Percentiles rank a stretch among this genome's conserved stretches.
These are phyloP conservation scores for Dissophora globulifera DNA, from an alignment of 192 early-diverging fungal genomes.

Conservation along the genomic window DNA sequence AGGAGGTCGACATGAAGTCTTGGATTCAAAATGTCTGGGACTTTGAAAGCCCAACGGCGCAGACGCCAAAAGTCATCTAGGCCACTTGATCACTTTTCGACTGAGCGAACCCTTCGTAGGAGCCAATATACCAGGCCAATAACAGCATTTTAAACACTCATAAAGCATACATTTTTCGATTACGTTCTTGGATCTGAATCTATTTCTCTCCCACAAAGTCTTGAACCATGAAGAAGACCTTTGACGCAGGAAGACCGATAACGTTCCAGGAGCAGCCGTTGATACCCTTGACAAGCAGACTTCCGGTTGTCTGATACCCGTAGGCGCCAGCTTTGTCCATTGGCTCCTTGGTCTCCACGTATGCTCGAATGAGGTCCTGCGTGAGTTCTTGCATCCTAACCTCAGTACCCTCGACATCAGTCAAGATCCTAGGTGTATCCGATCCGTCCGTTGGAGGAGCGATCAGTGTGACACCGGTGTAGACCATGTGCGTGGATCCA, in stretches of 20 bases:
- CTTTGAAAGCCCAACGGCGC: conserved; percentile 28
- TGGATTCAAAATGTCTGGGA: conserved; percentile 83
- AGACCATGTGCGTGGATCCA: conserved; percentile 72
- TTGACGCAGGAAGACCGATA: conserved; percentile 60
- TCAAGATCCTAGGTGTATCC: conserved; percentile 18
- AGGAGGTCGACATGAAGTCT: conserved; percentile 70
- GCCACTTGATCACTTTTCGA: not conserved
- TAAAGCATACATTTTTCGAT: too few species aligned
- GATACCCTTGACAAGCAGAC: conserved; percentile 77
- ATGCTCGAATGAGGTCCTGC: conserved; percentile 72
- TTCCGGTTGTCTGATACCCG: conserved; percentile 83
- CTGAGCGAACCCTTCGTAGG: not conserved
- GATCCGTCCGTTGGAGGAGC: conserved; percentile 38
- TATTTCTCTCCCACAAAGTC: conserved; percentile 24
- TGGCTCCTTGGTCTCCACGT: conserved; percentile 62
- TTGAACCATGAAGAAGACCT: conserved; percentile 45
- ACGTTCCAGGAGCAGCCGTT: conserved; percentile 90
- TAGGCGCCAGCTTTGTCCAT: conserved; percentile 88
- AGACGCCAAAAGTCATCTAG: conserved; percentile 35
- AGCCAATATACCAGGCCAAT: not conserved
- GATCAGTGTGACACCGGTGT: conserved; percentile 78
- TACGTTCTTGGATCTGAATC: not conserved
- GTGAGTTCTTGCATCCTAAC: conserved; percentile 74
- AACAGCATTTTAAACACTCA: not conserved
- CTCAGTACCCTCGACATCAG: conserved; percentile 70